Conservation (phyloP, 2,329 filamentous ascomycete genomes). For the Cladosporium velox region DNA sequence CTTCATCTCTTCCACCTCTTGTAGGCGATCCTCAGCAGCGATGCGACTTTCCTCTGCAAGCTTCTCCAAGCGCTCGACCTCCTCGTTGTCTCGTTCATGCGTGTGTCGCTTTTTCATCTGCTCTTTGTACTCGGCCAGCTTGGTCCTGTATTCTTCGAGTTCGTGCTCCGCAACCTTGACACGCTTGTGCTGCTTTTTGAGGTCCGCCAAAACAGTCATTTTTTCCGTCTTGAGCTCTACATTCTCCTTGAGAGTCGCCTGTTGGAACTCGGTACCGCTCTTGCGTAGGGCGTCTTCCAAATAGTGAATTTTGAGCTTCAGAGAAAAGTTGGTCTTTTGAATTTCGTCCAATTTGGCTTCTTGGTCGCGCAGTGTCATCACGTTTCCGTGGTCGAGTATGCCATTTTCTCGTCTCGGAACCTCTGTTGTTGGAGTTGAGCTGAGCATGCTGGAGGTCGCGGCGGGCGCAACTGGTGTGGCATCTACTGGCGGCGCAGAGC, state of each 20-base stretch:
- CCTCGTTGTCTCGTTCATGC: conserved; percentile 68
- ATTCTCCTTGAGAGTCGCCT: conserved; percentile 88
- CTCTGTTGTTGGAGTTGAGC: conserved; percentile 78
- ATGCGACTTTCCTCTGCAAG: conserved; percentile 47
- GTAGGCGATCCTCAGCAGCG: conserved; percentile 43
- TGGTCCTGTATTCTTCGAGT: conserved; percentile 77
- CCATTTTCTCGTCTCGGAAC: conserved; percentile 63
- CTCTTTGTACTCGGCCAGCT: conserved; percentile 80
- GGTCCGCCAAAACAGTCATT: conserved; percentile 83
- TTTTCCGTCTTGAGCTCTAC: conserved; percentile 93
- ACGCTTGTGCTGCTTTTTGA: conserved; percentile 83
- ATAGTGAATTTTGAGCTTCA: conserved; percentile 97
- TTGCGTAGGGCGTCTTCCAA: conserved; percentile 88
- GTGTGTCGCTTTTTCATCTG: conserved; percentile 74
- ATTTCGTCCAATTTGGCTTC: conserved; percentile 92
- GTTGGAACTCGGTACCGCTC: conserved; percentile 84
- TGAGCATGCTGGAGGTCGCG: conserved; percentile 71
- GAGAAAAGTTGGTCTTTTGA: conserved; percentile 96
- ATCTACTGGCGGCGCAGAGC: conserved; percentile 60
- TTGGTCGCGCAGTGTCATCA: conserved; percentile 89
- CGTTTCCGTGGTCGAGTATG: conserved; percentile 80
- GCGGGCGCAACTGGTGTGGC: conserved; percentile 75
- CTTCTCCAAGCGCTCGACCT: conserved; percentile 53
- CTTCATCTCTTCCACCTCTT: conserved; percentile 46
- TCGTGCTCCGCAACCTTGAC: conserved; percentile 81